phyloP scores from a whole-genome alignment of 1,284 basidiomycete genomes.

The Pseudozyma sp. region DNA sequence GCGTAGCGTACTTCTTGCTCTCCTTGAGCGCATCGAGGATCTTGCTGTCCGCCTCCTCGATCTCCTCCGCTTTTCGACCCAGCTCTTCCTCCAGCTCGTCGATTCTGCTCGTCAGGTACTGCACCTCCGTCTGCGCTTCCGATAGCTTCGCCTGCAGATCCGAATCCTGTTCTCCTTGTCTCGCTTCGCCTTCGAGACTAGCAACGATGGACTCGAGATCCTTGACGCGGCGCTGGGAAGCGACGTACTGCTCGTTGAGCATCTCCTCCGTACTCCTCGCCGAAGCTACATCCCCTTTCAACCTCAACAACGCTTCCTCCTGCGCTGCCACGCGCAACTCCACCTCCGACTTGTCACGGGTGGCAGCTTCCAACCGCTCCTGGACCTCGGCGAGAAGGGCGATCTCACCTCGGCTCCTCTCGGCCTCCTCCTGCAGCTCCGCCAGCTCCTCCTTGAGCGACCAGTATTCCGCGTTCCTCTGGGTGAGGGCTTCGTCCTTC shows the following conservation, averaged over 20 bases:
- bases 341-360: not conserved
- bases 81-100: slow-evolving; percentile 56
- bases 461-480: slow-evolving; percentile 53
- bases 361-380: not conserved
- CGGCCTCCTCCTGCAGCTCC: slow-evolving; percentile 47
- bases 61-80: slow-evolving; percentile 53
- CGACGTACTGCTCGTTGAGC: slow-evolving; percentile 30
- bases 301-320: slow-evolving; percentile 13
- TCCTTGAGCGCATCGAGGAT: slow-evolving; percentile 57
- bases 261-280: slow-evolving; percentile 36
- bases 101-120: slow-evolving; percentile 28
- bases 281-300: slow-evolving; percentile 19
- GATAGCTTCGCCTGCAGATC: not conserved
- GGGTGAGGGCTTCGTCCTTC: slow-evolving; percentile 18
- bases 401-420: slow-evolving; percentile 6
- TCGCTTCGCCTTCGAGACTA: slow-evolving; percentile 7
- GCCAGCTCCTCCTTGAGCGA: slow-evolving; percentile 56
- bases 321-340: slow-evolving; percentile 10
- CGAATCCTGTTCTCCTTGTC: not conserved
- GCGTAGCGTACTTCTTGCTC: slow-evolving; percentile 46
- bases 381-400: slow-evolving; percentile 3
- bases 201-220: slow-evolving; percentile 22
- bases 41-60: slow-evolving; percentile 61
- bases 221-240: slow-evolving; percentile 20
- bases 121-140: slow-evolving; percentile 9